These are phyloP conservation scores for Oryza glumipatula DNA, from an alignment of 176 grass and related monocot species.

Conservation along the genomic window DNA sequence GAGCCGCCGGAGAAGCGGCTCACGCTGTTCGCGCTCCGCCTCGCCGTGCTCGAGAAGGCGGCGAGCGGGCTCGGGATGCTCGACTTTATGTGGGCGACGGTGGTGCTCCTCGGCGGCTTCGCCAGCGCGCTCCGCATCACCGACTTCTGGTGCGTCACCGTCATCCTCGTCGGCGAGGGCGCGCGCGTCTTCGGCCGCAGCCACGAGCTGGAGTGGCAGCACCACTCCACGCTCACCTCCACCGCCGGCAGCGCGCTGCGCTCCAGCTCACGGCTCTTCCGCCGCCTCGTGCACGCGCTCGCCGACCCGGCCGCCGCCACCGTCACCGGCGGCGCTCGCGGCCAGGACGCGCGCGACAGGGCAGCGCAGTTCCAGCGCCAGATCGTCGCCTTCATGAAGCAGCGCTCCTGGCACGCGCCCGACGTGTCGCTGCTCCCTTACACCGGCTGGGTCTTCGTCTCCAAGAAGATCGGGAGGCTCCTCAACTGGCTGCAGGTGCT, in stretches of 20 bases:
- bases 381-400: slow-evolving; percentile 39
- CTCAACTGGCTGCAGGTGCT: slow-evolving; percentile 80
- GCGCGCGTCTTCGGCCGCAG: slow-evolving; percentile 83
- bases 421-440: slow-evolving; percentile 63
- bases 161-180: slow-evolving; percentile 76
- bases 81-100: slow-evolving; percentile 91
- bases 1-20: slow-evolving; percentile 65
- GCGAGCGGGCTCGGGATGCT: slow-evolving; percentile 80
- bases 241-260: slow-evolving; percentile 28
- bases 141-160: slow-evolving; percentile 85
- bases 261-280: slow-evolving; percentile 59
- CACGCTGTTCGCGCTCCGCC: slow-evolving; percentile 66
- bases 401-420: slow-evolving; percentile 45
- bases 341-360: slow-evolving; percentile 1
- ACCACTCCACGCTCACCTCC: slow-evolving; percentile 70
- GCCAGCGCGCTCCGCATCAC: slow-evolving; percentile 49
- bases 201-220: slow-evolving; percentile 99
- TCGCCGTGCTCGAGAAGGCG: slow-evolving; percentile 81
- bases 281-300: slow-evolving; percentile 44
- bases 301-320: background rate
- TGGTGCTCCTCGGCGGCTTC: slow-evolving; percentile 87
- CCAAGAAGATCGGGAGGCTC: slow-evolving; percentile 50
- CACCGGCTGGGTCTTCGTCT: slow-evolving; percentile 30
- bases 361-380: slow-evolving; percentile 39
- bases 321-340: background rate